A percentile compares a stretch with the other conserved stretches of the same genome.
Evolutionary conservation across 805 yeast genomes (phyloP).

Genomic region (Wickerhamomyces kurtzmanii): DNA sequence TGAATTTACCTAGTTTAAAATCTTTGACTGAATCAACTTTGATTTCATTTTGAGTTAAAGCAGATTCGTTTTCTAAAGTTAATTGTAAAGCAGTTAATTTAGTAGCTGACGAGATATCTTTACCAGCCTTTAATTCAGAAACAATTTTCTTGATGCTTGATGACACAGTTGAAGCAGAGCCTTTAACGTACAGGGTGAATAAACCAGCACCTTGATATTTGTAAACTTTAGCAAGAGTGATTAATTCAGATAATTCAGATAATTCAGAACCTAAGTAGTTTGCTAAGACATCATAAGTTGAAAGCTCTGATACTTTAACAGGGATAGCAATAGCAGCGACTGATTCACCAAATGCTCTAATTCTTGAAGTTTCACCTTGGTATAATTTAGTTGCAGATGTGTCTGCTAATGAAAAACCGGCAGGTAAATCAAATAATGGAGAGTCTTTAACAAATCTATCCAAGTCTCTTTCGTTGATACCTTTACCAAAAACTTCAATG

Average conservation of each 20-base stretch:
- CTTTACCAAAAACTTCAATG: conserved; percentile 62
- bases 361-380: conserved; percentile 62
- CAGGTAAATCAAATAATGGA: conserved; percentile 50
- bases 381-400: conserved; percentile 31
- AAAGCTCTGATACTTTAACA: conserved; percentile 50
- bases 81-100: conserved; percentile 36
- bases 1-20: conserved; percentile 52
- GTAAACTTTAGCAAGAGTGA: conserved; percentile 42
- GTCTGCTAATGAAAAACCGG: conserved; percentile 40
- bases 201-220: conserved; percentile 75
- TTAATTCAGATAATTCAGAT: conserved; percentile 40
- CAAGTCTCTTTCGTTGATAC: conserved; percentile 67
- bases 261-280: conserved; percentile 55
- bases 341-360: conserved; percentile 54
- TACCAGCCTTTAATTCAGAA: conserved; percentile 39
- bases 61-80: conserved; percentile 29
- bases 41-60: conserved; percentile 23
- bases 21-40: conserved; percentile 27
- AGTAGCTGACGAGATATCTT: conserved; percentile 49
- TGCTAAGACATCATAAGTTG: conserved; percentile 61
- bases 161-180: conserved; percentile 49
- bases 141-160: conserved; percentile 53
- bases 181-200: conserved; percentile 60
- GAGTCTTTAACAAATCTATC: conserved; percentile 56
- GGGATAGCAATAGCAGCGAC: conserved; percentile 81